Evolutionary conservation across 441 rosid genomes (phyloP).

Genomic region (Iberis amara): DNA sequence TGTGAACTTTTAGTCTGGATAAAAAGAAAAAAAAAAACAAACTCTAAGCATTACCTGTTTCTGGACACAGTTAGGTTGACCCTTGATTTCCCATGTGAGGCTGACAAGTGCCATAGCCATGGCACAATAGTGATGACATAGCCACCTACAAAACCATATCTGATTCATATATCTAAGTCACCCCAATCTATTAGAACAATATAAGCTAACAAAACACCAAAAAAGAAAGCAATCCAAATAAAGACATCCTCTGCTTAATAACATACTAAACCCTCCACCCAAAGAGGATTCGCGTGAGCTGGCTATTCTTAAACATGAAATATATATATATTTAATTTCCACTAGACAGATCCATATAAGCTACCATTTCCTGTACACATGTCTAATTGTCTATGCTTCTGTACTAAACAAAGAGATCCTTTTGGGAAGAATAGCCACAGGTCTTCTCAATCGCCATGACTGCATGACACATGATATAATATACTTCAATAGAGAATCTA

Average conservation of each 20-base stretch:
- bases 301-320: too few relatives aligned
- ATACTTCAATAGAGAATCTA: neutral
- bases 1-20: conserved; percentile 3
- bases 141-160: conserved; percentile 66
- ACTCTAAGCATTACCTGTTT: conserved; percentile 57
- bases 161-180: conserved; percentile 11
- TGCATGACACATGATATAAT: neutral
- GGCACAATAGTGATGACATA: conserved; percentile 89
- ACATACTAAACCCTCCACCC: neutral
- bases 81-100: conserved; percentile 93
- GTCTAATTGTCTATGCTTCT: conserved; percentile 3
- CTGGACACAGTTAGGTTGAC: conserved; percentile 79
- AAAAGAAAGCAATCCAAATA: neutral
- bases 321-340: neutral
- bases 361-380: neutral
- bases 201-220: conserved; percentile 4
- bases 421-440: too few relatives aligned
- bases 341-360: neutral
- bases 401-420: conserved; percentile 9
- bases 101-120: conserved; percentile 90
- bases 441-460: neutral
- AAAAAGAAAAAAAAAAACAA: neutral
- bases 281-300: conserved; percentile 2
- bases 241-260: neutral
- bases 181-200: neutral